phyloP scores from a whole-genome alignment of 163 green algal genomes.

The Chloromonas sp. region DNA sequence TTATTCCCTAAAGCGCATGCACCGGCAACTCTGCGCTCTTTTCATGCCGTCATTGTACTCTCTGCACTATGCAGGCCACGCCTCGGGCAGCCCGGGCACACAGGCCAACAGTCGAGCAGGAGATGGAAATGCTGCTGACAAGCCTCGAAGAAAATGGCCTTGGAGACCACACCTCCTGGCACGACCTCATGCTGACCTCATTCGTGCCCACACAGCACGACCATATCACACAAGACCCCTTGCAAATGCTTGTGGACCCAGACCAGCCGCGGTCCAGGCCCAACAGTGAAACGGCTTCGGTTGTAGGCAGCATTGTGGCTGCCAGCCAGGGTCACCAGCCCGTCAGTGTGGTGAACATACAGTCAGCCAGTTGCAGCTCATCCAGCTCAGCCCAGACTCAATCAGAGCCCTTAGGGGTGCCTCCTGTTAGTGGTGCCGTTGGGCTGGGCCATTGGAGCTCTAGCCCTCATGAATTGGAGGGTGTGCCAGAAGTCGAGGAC shows the following conservation, averaged over 20 bases:
- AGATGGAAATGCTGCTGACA: too few relatives aligned
- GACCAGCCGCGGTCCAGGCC: not conserved
- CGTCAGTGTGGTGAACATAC: not conserved
- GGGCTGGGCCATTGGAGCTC: too few relatives aligned
- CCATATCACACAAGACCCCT: not conserved
- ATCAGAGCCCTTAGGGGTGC: too few relatives aligned
- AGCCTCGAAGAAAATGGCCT: too few relatives aligned
- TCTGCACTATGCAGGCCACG: too few relatives aligned
- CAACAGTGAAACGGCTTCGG: not conserved
- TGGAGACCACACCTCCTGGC: too few relatives aligned
- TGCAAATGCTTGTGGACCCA: not conserved
- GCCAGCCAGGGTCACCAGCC: not conserved
- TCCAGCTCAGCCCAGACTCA: too few relatives aligned
- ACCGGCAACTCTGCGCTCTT: not conserved
- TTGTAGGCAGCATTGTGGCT: not conserved
- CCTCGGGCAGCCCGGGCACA: too few relatives aligned
- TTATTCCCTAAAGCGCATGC: not conserved
- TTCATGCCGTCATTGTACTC: not conserved
- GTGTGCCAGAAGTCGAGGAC: too few relatives aligned
- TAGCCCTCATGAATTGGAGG: too few relatives aligned
- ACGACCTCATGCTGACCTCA: not conserved
- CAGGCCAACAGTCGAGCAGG: too few relatives aligned
- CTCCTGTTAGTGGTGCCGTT: too few relatives aligned
- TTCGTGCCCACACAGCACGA: not conserved
- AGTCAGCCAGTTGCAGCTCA: not conserved